phyloP scores from a whole-genome alignment of 1,284 basidiomycete species.

The Puccinia novopanici region DNA sequence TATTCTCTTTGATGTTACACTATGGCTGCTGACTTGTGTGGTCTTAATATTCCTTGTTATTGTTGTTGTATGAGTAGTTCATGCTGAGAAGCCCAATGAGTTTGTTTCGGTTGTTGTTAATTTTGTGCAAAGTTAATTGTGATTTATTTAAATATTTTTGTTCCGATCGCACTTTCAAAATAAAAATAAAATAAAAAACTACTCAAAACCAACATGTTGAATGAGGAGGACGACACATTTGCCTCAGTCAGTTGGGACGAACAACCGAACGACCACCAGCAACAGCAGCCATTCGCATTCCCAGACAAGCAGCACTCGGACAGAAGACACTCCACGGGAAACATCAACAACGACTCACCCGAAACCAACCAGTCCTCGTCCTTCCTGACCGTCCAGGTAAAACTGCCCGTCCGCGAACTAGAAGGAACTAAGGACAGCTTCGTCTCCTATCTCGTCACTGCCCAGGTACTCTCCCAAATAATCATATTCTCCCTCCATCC shows the following conservation, averaged over 20 bases:
- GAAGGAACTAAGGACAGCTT: conserved; percentile 94
- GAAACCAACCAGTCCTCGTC: conserved; percentile 49
- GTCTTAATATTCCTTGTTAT: neutral
- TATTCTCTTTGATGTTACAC: neutral
- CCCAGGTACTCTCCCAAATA: conserved; percentile 67
- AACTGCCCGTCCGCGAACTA: conserved; percentile 91
- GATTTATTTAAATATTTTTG: neutral
- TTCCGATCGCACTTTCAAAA: neutral
- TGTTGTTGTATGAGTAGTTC: conserved; percentile 18
- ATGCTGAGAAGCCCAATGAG: conserved; percentile 50
- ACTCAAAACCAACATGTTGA: neutral
- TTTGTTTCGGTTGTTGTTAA: conserved; percentile 34
- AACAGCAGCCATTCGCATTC: conserved; percentile 47
- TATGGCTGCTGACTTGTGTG: neutral
- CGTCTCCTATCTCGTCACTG: conserved; percentile 88
- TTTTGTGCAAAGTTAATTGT: conserved; percentile 23
- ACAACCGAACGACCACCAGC: conserved; percentile 19
- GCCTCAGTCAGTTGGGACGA: conserved; percentile 57
- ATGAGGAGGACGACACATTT: conserved; percentile 55
- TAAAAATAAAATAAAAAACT: neutral
- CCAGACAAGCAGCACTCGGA: neutral
- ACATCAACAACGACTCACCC: neutral
- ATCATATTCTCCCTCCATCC: neutral
- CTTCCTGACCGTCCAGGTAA: conserved; percentile 68
- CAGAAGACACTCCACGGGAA: conserved; percentile 1